Evolutionary conservation across 495 filamentous ascomycete species (phyloP).

Genomic region (Rostrohypoxylon terebratum): DNA sequence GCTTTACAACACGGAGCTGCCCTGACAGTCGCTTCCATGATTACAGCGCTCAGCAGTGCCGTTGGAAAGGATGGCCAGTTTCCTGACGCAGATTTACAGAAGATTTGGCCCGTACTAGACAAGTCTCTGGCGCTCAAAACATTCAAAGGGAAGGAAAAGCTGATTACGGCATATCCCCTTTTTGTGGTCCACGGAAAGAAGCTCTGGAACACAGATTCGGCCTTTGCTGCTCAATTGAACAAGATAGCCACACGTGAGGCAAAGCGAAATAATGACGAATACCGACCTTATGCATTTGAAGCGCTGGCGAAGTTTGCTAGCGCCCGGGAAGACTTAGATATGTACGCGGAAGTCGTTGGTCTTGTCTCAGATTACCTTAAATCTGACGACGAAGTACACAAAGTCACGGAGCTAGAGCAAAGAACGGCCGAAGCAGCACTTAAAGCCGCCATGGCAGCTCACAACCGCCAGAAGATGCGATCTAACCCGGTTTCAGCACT

Average conservation of each 20-base stretch:
- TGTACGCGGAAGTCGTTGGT: slow-evolving; percentile 73
- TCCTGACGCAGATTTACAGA: slow-evolving; percentile 64
- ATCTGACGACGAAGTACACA: slow-evolving; percentile 45
- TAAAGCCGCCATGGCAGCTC: slow-evolving; percentile 56
- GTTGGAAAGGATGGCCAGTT: slow-evolving; percentile 63
- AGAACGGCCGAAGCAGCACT: slow-evolving; percentile 56
- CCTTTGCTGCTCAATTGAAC: slow-evolving; percentile 57
- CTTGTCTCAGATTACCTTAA: slow-evolving; percentile 71
- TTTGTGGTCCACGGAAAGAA: slow-evolving; percentile 72
- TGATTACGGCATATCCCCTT: slow-evolving; percentile 84
- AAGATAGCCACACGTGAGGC: slow-evolving; percentile 86
- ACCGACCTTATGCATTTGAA: slow-evolving; percentile 78
- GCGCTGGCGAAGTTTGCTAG: slow-evolving; percentile 77
- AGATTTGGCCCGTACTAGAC: slow-evolving; percentile 84
- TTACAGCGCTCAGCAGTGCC: slow-evolving; percentile 66
- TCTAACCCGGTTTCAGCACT: slow-evolving; percentile 50
- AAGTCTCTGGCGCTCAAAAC: slow-evolving; percentile 86
- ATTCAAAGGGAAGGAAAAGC: slow-evolving; percentile 91
- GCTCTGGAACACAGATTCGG: slow-evolving; percentile 66
- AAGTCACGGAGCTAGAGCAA: slow-evolving; percentile 50
- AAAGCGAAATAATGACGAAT: slow-evolving; percentile 84
- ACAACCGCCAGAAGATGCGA: slow-evolving; percentile 55
- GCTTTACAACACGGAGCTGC: slow-evolving; percentile 89
- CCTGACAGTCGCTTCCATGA: slow-evolving; percentile 79
- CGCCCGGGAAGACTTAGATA: slow-evolving; percentile 70